These are phyloP conservation scores for Huntiella savannae DNA, from an alignment of 2,329 filamentous ascomycete genomes.

Conservation along the genomic window DNA sequence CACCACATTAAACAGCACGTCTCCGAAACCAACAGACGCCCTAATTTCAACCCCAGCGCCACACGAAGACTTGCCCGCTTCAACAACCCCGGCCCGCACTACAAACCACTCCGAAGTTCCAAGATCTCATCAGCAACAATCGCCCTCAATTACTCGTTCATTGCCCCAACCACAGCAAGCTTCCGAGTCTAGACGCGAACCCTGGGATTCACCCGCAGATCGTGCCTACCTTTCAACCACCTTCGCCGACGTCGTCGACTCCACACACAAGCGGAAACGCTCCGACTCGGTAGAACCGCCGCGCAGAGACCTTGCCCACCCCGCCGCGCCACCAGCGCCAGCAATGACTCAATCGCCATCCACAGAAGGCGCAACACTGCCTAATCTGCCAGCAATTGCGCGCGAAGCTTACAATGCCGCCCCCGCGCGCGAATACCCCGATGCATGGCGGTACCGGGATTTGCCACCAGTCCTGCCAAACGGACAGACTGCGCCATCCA, in stretches of 20 bases:
- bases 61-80: constrained; percentile 8
- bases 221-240: constrained; percentile 6
- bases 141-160: constrained; percentile 2
- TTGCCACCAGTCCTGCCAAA: constrained; percentile 20
- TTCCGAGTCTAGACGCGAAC: constrained; percentile 5
- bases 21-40: constrained; percentile 24
- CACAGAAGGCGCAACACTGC: not conserved
- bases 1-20: constrained; percentile 31
- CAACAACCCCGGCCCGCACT: constrained; percentile 1
- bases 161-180: not conserved
- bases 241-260: constrained; percentile 19
- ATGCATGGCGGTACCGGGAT: constrained; percentile 32
- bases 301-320: constrained; percentile 19
- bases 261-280: constrained; percentile 47
- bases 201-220: constrained; percentile 9
- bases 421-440: constrained; percentile 24
- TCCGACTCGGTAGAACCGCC: constrained; percentile 40
- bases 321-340: constrained; percentile 12
- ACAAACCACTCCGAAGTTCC: constrained; percentile 7
- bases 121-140: constrained; percentile 6
- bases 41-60: constrained; percentile 12
- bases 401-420: constrained; percentile 23
- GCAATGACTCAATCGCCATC: not conserved
- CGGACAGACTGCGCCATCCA: not conserved
- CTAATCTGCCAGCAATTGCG: constrained; percentile 3